Conservation (phyloP, 169 alveolate species). For the Eimeria zaria region DNA sequence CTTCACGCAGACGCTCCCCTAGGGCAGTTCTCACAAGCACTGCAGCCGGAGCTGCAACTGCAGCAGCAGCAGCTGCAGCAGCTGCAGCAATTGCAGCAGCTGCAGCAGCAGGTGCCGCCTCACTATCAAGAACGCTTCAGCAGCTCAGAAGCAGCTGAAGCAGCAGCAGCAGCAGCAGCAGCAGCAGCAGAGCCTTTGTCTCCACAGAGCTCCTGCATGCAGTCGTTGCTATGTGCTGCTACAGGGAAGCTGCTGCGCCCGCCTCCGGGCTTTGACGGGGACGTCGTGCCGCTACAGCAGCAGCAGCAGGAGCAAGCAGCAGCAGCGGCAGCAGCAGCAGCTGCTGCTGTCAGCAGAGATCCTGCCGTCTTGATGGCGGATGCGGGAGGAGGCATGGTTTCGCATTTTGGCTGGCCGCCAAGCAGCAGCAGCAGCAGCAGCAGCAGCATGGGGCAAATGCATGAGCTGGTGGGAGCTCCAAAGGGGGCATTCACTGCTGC, state of each 20-base stretch:
- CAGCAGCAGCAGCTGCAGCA: conserved; percentile 37
- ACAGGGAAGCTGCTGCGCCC: not conserved
- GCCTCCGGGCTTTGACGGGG: conserved; percentile 40
- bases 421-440: conserved; percentile 31
- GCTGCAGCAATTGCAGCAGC: conserved; percentile 11
- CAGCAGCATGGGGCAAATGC: not conserved
- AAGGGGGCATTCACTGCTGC: not conserved
- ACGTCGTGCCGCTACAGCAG: conserved; percentile 23
- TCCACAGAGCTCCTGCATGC: conserved; percentile 12
- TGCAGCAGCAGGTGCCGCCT: conserved; percentile 9
- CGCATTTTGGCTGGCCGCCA: not conserved
- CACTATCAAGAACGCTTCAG: not conserved
- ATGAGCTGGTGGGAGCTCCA: not conserved
- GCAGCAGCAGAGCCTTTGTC: conserved; percentile 6
- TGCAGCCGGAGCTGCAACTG: conserved; percentile 12
- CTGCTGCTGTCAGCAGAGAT: conserved; percentile 55
- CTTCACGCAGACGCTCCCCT: not conserved
- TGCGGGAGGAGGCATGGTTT: not conserved
- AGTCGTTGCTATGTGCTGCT: not conserved
- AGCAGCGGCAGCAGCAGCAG: conserved; percentile 57
- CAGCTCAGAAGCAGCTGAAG: conserved; percentile 26
- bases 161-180: conserved; percentile 77
- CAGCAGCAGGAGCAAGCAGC: conserved; percentile 18
- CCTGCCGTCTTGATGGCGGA: conserved; percentile 39
- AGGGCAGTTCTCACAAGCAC: not conserved